Evolutionary conservation across 176 grass and related monocot genomes (phyloP), one percentile per base, ranked within the genome.

Genomic region (Pontederia paniculata): DNA sequence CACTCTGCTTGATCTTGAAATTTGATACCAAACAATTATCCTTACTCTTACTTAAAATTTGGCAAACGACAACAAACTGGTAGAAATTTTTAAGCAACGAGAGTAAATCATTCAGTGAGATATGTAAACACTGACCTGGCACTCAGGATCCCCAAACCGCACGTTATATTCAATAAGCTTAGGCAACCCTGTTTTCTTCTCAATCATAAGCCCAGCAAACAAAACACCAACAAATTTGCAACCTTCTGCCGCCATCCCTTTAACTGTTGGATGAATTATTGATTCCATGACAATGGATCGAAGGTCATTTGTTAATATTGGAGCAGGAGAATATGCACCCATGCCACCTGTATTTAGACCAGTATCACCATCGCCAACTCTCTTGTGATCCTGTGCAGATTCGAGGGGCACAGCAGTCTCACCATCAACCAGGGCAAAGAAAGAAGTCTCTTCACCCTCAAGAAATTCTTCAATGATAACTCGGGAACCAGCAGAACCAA

Each of bases 281-380:
- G 56, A 71, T 58, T 84, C 71, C 84, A 85, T 84, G 18, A 95
- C 74, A 12, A 41, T 69, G 23, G 8, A 42, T 50, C 83, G 81
- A 46, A 94, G 77, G 28, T 82, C 84, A 46, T 72, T 68, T 7
- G 89, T 84, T 21, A 88, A 58, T 52, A 88, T 46, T 51, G 81
- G 81, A 58, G 84, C 81, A 74, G 89, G 89, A 50, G 89, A 95
- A 41, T 95, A 95, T 59, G 89, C 89, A 72, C 85, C 89, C 89
- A 89, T 89, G 50, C 89, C 89, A 7, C 89, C 89, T 28, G 85
- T 95, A 52, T 89, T 95, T 65, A 76, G 89, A 41, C 89, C 89
- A 16, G 62, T 78, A 73, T 95, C 89, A 45, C 85, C 89, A 80
- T 95, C 85, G 58, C 73, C 76, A 61, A 89, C 73, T 79, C 89